Conservation (phyloP, 768 basidiomycete species). For the Cystobasidium ongulense region DNA sequence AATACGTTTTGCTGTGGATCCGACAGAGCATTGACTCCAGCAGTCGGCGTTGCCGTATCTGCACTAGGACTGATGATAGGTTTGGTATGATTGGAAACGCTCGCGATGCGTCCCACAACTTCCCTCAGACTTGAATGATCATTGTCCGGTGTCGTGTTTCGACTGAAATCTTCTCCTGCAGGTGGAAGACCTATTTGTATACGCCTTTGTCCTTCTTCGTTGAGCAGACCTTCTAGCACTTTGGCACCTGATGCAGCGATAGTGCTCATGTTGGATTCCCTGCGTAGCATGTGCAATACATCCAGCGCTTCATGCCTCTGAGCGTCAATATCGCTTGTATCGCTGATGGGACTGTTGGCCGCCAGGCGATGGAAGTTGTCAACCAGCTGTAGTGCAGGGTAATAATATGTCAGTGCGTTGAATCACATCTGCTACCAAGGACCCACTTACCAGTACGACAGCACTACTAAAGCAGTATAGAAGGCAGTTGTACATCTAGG, state of each 20-base stretch:
- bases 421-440: neutral
- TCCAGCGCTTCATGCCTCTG: slow-evolving; percentile 26
- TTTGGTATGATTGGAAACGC: slow-evolving; percentile 4
- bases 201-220: slow-evolving; percentile 24
- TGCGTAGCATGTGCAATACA: slow-evolving; percentile 19
- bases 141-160: slow-evolving; percentile 12
- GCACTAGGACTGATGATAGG: neutral
- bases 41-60: neutral
- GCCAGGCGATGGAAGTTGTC: slow-evolving; percentile 26
- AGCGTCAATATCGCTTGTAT: slow-evolving; percentile 14
- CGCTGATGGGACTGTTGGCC: neutral
- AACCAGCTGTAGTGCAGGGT: slow-evolving; percentile 9
- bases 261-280: slow-evolving; percentile 16
- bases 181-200: slow-evolving; percentile 4
- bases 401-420: neutral
- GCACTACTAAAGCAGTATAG: slow-evolving; percentile 30
- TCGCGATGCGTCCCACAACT: slow-evolving; percentile 21
- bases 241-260: slow-evolving; percentile 21
- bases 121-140: slow-evolving; percentile 21
- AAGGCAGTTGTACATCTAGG: slow-evolving; percentile 29
- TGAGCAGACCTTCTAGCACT: slow-evolving; percentile 28
- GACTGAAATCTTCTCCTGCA: slow-evolving; percentile 13
- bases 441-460: slow-evolving; percentile 3
- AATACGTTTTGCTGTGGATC: neutral
- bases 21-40: neutral